phyloP scores from a whole-genome alignment of 108 stramenopile species.

The Cyclotella distinguenda region DNA sequence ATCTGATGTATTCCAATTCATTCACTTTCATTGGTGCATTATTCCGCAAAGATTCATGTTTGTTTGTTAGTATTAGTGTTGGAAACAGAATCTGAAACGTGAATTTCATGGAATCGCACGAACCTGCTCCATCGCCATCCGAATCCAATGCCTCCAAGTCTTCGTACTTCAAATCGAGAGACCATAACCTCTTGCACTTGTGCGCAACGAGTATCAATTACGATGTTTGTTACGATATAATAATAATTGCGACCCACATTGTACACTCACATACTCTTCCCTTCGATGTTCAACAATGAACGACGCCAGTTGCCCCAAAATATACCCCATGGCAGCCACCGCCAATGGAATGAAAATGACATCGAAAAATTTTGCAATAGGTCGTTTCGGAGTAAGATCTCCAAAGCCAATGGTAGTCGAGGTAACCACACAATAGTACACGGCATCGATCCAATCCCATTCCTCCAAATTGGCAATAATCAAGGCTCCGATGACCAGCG shows the following conservation, averaged over 20 bases:
- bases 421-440: constrained; percentile 22
- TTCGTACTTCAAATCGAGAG: constrained; percentile 47
- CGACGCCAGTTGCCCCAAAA: constrained; percentile 48
- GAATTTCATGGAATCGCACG: neutral
- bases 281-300: constrained; percentile 35
- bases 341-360: constrained; percentile 54
- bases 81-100: neutral
- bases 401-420: constrained; percentile 66
- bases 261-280: too few species aligned
- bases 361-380: constrained; percentile 26
- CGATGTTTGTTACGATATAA: too few species aligned
- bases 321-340: constrained; percentile 53
- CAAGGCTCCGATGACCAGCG: constrained; percentile 3
- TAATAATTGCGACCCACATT: too few species aligned
- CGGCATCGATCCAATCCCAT: constrained; percentile 7
- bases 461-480: constrained; percentile 3
- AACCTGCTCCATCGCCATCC: constrained; percentile 46
- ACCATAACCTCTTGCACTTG: constrained; percentile 29
- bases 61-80: neutral
- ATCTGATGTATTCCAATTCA: constrained; percentile 57
- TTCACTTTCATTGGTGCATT: constrained; percentile 23
- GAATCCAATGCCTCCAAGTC: constrained; percentile 50
- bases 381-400: constrained; percentile 48
- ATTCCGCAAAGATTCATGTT: neutral
- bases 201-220: too few species aligned